These are phyloP conservation scores for Nemania diffusa DNA, from an alignment of 2,329 filamentous ascomycete species.

Conservation along the genomic window DNA sequence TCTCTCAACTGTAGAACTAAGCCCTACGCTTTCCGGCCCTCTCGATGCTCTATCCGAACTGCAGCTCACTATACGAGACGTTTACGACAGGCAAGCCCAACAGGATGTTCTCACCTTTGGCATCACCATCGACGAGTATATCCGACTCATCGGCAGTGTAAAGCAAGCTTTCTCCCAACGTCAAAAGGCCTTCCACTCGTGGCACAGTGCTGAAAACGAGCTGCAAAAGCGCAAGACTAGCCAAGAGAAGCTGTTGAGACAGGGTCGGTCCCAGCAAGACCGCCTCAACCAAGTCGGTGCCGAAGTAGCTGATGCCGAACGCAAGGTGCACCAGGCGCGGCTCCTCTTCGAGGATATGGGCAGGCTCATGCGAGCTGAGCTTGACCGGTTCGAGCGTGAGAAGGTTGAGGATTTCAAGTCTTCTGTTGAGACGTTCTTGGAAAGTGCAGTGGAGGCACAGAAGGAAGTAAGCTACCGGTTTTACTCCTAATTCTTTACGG, in stretches of 20 bases:
- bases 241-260: slow-evolving; percentile 94
- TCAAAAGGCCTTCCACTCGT: slow-evolving; percentile 94
- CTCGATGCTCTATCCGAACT: slow-evolving; percentile 92
- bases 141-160: slow-evolving; percentile 92
- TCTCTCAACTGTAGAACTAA: slow-evolving; percentile 91
- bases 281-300: slow-evolving; percentile 90
- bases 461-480: slow-evolving; percentile 81
- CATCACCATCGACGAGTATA: slow-evolving; percentile 98
- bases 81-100: slow-evolving; percentile 96
- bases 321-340: slow-evolving; percentile 88
- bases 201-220: slow-evolving; percentile 91
- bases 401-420: slow-evolving; percentile 99
- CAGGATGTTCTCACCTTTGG: slow-evolving; percentile 96
- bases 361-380: slow-evolving; percentile 85
- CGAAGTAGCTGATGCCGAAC: slow-evolving; percentile 94
- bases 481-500: neutral
- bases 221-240: slow-evolving; percentile 87
- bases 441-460: slow-evolving; percentile 96
- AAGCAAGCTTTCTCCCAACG: slow-evolving; percentile 93
- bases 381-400: slow-evolving; percentile 94
- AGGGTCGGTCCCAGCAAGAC: slow-evolving; percentile 96
- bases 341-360: slow-evolving; percentile 98
- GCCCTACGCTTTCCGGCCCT: slow-evolving; percentile 85
- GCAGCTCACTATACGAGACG: slow-evolving; percentile 90
- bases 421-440: slow-evolving; percentile 95